These are phyloP conservation scores for Exserohilum turcica DNA, from an alignment of 2,329 filamentous ascomycete genomes.

Conservation along the genomic window DNA sequence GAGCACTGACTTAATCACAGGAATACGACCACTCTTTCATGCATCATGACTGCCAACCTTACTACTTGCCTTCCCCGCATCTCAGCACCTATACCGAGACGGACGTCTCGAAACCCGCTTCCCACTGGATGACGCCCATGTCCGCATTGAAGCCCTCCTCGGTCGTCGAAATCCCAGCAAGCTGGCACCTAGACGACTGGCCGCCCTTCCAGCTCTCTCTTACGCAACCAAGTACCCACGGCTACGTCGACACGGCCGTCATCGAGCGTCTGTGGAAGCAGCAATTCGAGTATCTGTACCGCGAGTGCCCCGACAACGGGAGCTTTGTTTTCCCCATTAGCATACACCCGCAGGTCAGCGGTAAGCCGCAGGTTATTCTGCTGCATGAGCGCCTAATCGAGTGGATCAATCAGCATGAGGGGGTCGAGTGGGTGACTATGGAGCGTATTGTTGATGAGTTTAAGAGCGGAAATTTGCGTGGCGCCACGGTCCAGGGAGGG, in stretches of 20 bases:
- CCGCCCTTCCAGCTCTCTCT: conserved; percentile 49
- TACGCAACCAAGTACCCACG: conserved; percentile 60
- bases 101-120: conserved; percentile 37
- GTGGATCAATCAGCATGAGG: conserved; percentile 53
- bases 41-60: conserved; percentile 55
- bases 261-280: conserved; percentile 55
- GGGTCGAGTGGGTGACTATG: conserved; percentile 52
- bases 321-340: conserved; percentile 55
- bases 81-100: conserved; percentile 53
- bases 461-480: conserved; percentile 39
- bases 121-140: conserved; percentile 50
- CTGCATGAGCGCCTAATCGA: conserved; percentile 56
- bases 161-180: conserved; percentile 54
- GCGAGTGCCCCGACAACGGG: conserved; percentile 49
- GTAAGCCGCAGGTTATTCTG: conserved; percentile 54
- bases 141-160: conserved; percentile 34
- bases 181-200: conserved; percentile 59
- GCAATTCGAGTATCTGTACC: conserved; percentile 54
- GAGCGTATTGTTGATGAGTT: conserved; percentile 47
- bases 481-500: conserved; percentile 44
- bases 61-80: conserved; percentile 39
- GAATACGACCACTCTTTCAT: conserved; percentile 60
- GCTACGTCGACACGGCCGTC: conserved; percentile 50
- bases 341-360: conserved; percentile 56
- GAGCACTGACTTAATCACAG: conserved; percentile 6